Conservation (phyloP, 1,284 basidiomycete species). For the Microbotryum violaceum region DNA sequence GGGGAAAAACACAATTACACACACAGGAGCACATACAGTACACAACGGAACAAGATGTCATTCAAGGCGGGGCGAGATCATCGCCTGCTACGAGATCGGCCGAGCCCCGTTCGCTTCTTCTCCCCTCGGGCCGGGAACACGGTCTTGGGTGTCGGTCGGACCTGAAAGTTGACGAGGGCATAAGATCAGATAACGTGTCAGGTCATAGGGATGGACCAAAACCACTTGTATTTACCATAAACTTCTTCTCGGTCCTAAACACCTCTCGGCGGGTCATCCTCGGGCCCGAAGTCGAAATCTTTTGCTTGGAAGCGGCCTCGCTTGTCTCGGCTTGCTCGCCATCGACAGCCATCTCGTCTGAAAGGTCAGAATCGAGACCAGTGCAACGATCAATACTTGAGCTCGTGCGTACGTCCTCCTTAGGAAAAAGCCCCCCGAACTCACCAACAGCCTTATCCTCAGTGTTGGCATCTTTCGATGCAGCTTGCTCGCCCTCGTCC, state of each 20-base stretch:
- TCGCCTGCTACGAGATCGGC: too few species aligned
- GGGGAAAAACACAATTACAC: too few species aligned
- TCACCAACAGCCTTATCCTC: conserved; percentile 37
- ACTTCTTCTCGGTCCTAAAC: conserved; percentile 23
- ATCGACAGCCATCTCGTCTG: conserved; percentile 2
- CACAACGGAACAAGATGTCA: too few species aligned
- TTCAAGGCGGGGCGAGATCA: too few species aligned
- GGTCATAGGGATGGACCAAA: too few species aligned
- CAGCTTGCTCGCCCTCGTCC: conserved; percentile 37
- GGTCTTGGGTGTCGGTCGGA: conserved; percentile 24
- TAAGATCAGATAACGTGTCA: too few species aligned
- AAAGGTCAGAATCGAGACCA: neutral
- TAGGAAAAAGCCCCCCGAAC: too few species aligned
- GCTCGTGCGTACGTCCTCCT: neutral
- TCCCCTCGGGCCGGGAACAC: conserved; percentile 19
- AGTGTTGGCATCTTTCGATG: neutral
- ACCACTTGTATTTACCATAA: neutral
- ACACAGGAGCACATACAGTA: too few species aligned
- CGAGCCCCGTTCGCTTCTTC: neutral
- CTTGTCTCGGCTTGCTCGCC: neutral
- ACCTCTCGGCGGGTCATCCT: conserved; percentile 24
- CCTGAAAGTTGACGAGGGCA: neutral
- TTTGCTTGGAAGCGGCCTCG: conserved; percentile 1
- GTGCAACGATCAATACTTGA: neutral
- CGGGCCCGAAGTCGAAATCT: conserved; percentile 28